These are phyloP conservation scores for Dichotomopilus funicola DNA, from an alignment of 2,329 filamentous ascomycete genomes.

Conservation along the genomic window DNA sequence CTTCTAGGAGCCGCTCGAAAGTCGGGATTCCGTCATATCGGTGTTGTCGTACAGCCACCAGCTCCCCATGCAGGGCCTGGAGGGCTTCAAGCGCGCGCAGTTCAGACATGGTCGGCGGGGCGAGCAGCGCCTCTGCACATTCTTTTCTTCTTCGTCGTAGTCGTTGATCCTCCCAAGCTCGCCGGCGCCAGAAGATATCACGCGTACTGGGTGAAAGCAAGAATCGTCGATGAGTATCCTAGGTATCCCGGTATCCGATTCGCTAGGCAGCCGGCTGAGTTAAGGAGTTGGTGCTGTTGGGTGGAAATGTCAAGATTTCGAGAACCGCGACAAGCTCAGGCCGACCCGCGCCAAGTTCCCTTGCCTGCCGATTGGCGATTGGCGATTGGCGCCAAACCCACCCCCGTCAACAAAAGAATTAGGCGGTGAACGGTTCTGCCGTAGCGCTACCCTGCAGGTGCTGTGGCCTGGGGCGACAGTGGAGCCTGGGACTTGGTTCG, in stretches of 20 bases:
- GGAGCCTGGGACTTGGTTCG: neutral
- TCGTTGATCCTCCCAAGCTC: neutral
- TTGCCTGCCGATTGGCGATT: constrained; percentile 20
- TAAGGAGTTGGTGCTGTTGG: neutral
- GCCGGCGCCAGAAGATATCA: neutral
- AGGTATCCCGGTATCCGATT: neutral
- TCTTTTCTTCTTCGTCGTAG: constrained; percentile 3
- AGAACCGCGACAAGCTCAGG: constrained; percentile 7
- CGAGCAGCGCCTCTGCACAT: constrained; percentile 16
- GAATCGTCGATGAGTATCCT: neutral
- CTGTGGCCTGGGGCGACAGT: neutral
- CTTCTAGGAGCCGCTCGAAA: constrained; percentile 64
- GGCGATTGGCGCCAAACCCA: constrained; percentile 4
- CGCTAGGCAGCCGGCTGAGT: neutral
- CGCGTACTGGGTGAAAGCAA: neutral
- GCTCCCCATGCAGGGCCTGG: constrained; percentile 78
- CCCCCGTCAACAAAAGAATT: constrained; percentile 24
- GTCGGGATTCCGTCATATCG: constrained; percentile 55
- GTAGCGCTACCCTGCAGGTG: neutral
- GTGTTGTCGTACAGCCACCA: constrained; percentile 67
- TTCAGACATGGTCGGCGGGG: constrained; percentile 57
- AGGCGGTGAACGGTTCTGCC: constrained; percentile 25
- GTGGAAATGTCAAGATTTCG: constrained; percentile 1
- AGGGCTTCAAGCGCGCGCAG: constrained; percentile 68
- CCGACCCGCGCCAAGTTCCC: constrained; percentile 21